Percentiles rank a stretch among this genome's conserved stretches.
Evolutionary conservation across 1,139 yeast genomes (phyloP).

Genomic region (Zygosaccharomyces sapae): DNA sequence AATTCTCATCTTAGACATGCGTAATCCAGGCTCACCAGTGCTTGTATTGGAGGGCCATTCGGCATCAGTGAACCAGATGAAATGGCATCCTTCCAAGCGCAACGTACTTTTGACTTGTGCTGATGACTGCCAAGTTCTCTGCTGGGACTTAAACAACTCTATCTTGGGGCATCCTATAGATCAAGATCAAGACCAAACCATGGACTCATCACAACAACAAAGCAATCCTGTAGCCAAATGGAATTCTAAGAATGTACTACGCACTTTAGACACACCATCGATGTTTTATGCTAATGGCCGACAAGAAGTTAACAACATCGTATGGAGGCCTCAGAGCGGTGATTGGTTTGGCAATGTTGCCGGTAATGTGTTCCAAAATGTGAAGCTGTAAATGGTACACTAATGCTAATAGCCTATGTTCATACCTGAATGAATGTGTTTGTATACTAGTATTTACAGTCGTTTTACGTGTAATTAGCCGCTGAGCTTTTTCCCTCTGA

Average conservation of each 20-base stretch:
- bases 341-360: constrained; percentile 80
- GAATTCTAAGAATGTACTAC: constrained; percentile 14
- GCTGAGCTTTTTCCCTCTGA: not conserved
- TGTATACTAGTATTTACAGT: no score
- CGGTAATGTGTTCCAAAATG: constrained; percentile 79
- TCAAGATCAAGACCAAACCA: constrained; percentile 18
- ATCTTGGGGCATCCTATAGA: not conserved
- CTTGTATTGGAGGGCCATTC: constrained; percentile 67
- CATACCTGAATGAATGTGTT: not conserved
- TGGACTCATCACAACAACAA: constrained; percentile 1
- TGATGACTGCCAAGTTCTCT: constrained; percentile 85
- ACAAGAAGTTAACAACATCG: constrained; percentile 62
- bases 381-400: constrained; percentile 39
- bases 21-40: constrained; percentile 84
- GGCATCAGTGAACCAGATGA: constrained; percentile 62
- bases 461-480: not conserved
- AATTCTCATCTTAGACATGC: constrained; percentile 71
- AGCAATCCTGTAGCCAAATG: constrained; percentile 11
- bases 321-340: constrained; percentile 62
- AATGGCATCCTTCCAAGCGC: constrained; percentile 76
- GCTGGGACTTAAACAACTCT: constrained; percentile 64
- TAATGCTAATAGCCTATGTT: not conserved
- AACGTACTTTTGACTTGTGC: constrained; percentile 69
- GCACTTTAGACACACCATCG: constrained; percentile 24
- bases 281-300: constrained; percentile 27